Evolutionary conservation across 140 eudicot species (phyloP).

Genomic region (Flaveria floridana): DNA sequence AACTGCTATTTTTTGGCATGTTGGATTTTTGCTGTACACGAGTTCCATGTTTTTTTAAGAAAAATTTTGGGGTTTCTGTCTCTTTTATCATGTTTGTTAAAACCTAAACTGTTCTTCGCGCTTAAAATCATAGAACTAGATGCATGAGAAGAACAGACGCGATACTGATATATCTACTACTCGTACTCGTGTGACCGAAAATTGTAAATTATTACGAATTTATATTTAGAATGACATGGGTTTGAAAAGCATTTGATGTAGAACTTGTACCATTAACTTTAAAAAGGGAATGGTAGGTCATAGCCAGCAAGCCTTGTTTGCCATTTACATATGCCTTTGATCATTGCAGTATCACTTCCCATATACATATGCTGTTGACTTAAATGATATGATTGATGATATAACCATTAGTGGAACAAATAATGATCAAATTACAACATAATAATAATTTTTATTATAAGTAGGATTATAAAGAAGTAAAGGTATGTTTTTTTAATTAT

Average conservation of each 20-base stretch:
- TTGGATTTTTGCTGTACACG: constrained; percentile 12
- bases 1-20: not conserved
- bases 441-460: not conserved
- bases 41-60: constrained; percentile 26
- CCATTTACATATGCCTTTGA: constrained; percentile 43
- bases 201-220: not conserved
- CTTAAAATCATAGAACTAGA: not conserved
- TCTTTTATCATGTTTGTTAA: constrained; percentile 4
- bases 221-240: constrained; percentile 10
- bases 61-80: constrained; percentile 1
- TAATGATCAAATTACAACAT: constrained; percentile 9
- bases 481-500: constrained; percentile 4
- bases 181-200: not conserved
- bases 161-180: not conserved
- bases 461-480: constrained; percentile 4
- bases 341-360: constrained; percentile 29
- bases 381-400: not conserved
- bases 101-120: not conserved
- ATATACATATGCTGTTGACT: constrained; percentile 17
- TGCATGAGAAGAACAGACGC: not conserved
- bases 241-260: constrained; percentile 34
- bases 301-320: constrained; percentile 52
- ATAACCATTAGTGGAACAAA: not conserved
- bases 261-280: constrained; percentile 40
- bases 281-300: constrained; percentile 44